A percentile compares a stretch with the other conserved stretches of the same genome.
Evolutionary conservation across 495 filamentous ascomycete species (phyloP).

Genomic region (Xylaria bambusicola): DNA sequence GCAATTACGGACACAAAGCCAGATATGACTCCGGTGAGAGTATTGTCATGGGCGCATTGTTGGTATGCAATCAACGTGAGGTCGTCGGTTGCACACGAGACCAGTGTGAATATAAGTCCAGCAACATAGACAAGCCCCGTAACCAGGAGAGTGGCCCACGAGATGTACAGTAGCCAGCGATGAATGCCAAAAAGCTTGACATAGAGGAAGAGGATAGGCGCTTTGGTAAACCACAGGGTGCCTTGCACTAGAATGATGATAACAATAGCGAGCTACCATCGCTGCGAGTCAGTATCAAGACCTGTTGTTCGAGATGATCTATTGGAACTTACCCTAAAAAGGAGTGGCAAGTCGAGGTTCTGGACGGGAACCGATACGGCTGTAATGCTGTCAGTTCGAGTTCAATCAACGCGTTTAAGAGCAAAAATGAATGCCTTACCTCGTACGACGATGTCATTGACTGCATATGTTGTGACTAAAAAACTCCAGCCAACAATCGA

Average conservation of each 20-base stretch:
- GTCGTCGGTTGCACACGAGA: background rate
- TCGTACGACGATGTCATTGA: background rate
- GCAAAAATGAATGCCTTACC: background rate
- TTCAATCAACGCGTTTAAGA: background rate
- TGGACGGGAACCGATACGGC: background rate
- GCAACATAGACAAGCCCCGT: background rate
- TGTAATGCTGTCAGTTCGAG: background rate
- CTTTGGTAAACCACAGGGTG: conserved; percentile 9
- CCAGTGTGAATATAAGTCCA: background rate
- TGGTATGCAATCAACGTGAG: background rate
- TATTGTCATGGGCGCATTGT: background rate
- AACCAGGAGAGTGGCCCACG: conserved; percentile 10
- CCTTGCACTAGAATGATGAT: background rate
- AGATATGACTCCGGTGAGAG: background rate
- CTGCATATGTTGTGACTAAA: background rate
- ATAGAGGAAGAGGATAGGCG: conserved; percentile 21
- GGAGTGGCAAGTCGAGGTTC: background rate
- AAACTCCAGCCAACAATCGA: background rate
- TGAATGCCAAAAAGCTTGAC: conserved; percentile 11
- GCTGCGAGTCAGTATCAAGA: background rate
- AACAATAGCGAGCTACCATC: background rate
- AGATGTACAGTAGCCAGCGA: conserved; percentile 1
- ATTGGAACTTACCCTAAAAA: background rate
- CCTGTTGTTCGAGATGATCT: background rate
- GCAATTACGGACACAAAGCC: conserved; percentile 34